Base-by-base conservation (phyloP, 345 rosid genomes). In the Salix dunnii region DNA sequence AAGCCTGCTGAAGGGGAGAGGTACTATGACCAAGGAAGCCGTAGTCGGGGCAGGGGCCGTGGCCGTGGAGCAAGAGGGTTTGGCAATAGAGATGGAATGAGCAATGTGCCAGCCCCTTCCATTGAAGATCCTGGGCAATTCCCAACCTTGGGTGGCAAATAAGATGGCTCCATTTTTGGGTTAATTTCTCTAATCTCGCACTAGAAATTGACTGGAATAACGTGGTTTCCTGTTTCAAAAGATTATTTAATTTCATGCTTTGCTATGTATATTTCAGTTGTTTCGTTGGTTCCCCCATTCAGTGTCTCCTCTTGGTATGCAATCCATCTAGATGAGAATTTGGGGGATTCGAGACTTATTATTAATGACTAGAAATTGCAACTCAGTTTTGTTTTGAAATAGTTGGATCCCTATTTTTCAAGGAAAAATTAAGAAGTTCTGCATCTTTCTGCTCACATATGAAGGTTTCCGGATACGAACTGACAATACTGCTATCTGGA, bases 91-190 rank as follows among this genome's bases (percentile, higher is more conserved):
- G 80, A 55, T 62, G 49, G 67, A 18, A 21, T 23, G 55, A 73
- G 78, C 67, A 72, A 73, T 77, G 88, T 74, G 74, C 31, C 80
- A 25, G 86, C 90, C 23, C 94, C 94, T 3, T 80, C 88, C 67
- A 92, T 92, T 46, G 92, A 75, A 67, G 92, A 90, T 80, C 83
- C 85, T 2, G 87, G 86, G 40, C 91, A 92, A 74, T 92, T 92
- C 84, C 97, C 97, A 36, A 86, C 92, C 62, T 77, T 92, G 82
- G 94, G 89, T 75, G 87, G 77, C 79, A 88, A 88, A 85, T 88
- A 85, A 88, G 82, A 49, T 75, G 74, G 36, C 36, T 67, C 67
- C 78, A 74, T 65, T 82, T 81, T 74, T 74, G 84, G 85, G 82
- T 74, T 76, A 68, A 65, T 71, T 78, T 51, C n/a, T 23, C 62